Percentiles rank a stretch among this genome's conserved stretches.
Conservation (phyloP, 257 asterid species). For the Rhazya stricta region DNA sequence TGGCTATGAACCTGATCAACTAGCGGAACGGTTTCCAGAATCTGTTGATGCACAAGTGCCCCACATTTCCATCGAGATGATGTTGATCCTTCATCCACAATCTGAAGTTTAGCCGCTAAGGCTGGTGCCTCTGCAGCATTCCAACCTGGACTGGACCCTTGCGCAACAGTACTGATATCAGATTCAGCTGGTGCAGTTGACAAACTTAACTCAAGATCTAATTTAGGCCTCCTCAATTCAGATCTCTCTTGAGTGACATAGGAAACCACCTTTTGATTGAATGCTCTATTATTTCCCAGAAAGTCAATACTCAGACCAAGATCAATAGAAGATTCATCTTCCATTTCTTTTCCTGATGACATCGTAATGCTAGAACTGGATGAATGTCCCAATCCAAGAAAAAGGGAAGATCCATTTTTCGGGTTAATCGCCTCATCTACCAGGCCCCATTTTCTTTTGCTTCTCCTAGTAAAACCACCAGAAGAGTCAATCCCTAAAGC, state of each 20-base stretch:
- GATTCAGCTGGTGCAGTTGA: slow-evolving; percentile 51
- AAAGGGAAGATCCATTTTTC: slow-evolving; percentile 40
- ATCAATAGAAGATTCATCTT: slow-evolving; percentile 36
- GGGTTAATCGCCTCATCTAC: neutral
- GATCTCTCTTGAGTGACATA: slow-evolving; percentile 18
- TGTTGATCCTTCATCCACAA: slow-evolving; percentile 61
- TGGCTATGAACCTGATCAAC: slow-evolving; percentile 13
- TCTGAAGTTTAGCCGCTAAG: slow-evolving; percentile 19
- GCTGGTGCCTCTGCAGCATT: slow-evolving; percentile 23
- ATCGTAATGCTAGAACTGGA: slow-evolving; percentile 36
- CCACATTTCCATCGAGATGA: slow-evolving; percentile 53
- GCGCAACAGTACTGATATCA: slow-evolving; percentile 34
- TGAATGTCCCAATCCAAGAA: slow-evolving; percentile 41
- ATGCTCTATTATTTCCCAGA: slow-evolving; percentile 17
- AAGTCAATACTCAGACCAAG: slow-evolving; percentile 43
- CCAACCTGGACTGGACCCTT: slow-evolving; percentile 24
- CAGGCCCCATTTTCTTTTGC: slow-evolving; percentile 37
- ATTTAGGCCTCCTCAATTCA: slow-evolving; percentile 25
- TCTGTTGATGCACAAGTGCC: slow-evolving; percentile 32
- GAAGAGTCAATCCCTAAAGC: slow-evolving; percentile 23
- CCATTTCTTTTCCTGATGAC: slow-evolving; percentile 42
- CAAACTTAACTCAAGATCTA: slow-evolving; percentile 56
- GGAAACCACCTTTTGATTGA: slow-evolving; percentile 17
- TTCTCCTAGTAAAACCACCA: slow-evolving; percentile 23
- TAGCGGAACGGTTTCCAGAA: slow-evolving; percentile 12